Evolutionary conservation across 257 asterid species (phyloP).

Genomic region (Schizonepeta tenuifolia): DNA sequence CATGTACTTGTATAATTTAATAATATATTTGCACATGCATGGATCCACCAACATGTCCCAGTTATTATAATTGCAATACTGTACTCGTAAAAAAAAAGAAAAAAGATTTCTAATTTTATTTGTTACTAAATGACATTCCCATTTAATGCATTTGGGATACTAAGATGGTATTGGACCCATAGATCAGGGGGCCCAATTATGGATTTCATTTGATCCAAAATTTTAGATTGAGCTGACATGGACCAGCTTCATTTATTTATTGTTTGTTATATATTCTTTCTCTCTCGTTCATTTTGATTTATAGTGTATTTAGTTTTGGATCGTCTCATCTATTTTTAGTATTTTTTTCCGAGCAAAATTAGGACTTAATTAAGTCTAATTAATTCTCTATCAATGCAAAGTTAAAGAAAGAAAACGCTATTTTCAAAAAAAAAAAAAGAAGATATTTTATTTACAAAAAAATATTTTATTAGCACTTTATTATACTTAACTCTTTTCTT

Average conservation of each 20-base stretch:
- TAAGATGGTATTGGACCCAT: conserved; percentile 26
- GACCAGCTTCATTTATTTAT: conserved; percentile 27
- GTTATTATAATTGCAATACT: neutral
- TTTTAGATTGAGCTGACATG: conserved; percentile 32
- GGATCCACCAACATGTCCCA: neutral
- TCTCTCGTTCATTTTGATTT: too few species aligned
- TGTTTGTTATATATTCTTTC: too few species aligned
- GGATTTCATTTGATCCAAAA: conserved; percentile 31
- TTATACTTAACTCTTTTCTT: too few species aligned
- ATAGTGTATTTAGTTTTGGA: too few species aligned
- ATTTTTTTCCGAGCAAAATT: too few species aligned
- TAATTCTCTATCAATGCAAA: too few species aligned
- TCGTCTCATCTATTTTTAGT: too few species aligned
- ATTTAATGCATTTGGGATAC: conserved; percentile 24
- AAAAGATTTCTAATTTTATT: neutral
- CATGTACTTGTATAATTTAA: neutral
- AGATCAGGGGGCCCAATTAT: conserved; percentile 30
- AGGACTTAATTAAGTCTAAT: too few species aligned
- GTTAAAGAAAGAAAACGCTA: too few species aligned
- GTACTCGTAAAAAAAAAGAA: neutral
- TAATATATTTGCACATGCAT: neutral
- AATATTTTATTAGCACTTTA: too few species aligned
- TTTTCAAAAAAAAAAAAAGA: too few species aligned
- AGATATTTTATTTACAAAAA: too few species aligned
- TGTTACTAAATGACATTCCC: conserved; percentile 24